A percentile compares a stretch with the other conserved stretches of the same genome.
These are phyloP conservation scores for Aspergillus hiratsukae DNA, from an alignment of 2,329 filamentous ascomycete genomes.

Conservation along the genomic window DNA sequence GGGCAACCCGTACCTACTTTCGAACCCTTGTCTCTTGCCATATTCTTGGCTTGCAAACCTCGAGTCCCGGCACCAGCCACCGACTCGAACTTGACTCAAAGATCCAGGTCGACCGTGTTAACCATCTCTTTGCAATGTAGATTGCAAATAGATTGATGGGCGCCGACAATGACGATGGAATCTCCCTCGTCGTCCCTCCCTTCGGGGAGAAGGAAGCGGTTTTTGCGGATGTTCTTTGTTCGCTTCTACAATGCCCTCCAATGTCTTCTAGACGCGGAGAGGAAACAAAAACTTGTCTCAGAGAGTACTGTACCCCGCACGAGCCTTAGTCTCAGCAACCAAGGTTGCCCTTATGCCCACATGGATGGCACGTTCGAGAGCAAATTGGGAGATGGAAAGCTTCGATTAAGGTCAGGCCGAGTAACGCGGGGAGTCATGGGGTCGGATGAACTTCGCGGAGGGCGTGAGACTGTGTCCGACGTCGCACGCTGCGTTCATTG, in stretches of 20 bases:
- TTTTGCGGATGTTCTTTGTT: slow-evolving; percentile 98
- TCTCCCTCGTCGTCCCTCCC: slow-evolving; percentile 28
- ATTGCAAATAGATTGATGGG: slow-evolving; percentile 52
- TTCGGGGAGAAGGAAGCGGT: slow-evolving; percentile 57
- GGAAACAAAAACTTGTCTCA: slow-evolving; percentile 94
- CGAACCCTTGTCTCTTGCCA: slow-evolving; percentile 25
- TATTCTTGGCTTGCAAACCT: slow-evolving; percentile 38
- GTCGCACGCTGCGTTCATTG: slow-evolving; percentile 12
- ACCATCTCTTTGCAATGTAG: slow-evolving; percentile 56
- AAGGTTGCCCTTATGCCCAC: slow-evolving; percentile 4
- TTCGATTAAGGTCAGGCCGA: slow-evolving; percentile 11
- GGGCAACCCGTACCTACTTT: slow-evolving; percentile 36
- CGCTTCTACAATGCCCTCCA: slow-evolving; percentile 67
- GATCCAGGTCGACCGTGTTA: slow-evolving; percentile 62
- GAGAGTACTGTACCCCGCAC: slow-evolving; percentile 79
- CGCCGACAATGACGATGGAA: slow-evolving; percentile 45
- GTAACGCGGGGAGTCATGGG: slow-evolving; percentile 3
- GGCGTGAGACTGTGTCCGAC: slow-evolving; percentile 8
- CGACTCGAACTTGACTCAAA: slow-evolving; percentile 44
- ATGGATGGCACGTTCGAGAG: slow-evolving; percentile 17
- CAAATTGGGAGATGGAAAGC: slow-evolving; percentile 23
- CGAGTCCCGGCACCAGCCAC: slow-evolving; percentile 51
- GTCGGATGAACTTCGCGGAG: slow-evolving; percentile 7
- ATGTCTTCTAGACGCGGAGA: slow-evolving; percentile 50
- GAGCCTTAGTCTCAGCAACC: slow-evolving; percentile 45